Evolutionary conservation across 768 basidiomycete species (phyloP).

Genomic region (Lactarius pseudohatsudake): DNA sequence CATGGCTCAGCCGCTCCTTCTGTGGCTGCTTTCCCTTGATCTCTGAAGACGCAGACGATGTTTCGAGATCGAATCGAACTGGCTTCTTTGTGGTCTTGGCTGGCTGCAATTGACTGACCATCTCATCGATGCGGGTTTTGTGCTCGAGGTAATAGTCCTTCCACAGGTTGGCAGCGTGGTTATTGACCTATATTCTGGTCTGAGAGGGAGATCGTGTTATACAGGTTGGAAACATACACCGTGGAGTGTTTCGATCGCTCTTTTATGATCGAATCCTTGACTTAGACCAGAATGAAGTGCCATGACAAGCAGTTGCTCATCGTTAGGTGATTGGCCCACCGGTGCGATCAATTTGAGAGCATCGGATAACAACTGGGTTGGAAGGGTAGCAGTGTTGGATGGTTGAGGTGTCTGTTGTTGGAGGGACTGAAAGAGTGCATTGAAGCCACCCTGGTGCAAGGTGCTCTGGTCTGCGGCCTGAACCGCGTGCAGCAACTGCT

Average conservation of each 20-base stretch:
- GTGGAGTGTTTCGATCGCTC: constrained; percentile 65
- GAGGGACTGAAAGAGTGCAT: constrained; percentile 11
- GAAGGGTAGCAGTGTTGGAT: background rate
- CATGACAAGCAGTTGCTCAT: constrained; percentile 60
- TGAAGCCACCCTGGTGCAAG: constrained; percentile 5
- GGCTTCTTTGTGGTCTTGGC: constrained; percentile 42
- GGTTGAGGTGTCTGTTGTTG: constrained; percentile 16
- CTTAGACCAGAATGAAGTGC: constrained; percentile 41
- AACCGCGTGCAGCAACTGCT: constrained; percentile 5
- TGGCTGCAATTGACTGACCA: constrained; percentile 29
- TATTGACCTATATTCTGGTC: constrained; percentile 39
- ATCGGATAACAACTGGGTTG: constrained; percentile 25
- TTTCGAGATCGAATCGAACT: constrained; percentile 11
- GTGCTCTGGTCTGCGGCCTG: constrained; percentile 7
- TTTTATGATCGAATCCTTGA: constrained; percentile 54
- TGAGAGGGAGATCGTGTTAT: constrained; percentile 13
- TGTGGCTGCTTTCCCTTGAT: background rate
- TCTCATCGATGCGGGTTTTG: constrained; percentile 55
- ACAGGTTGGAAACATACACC: constrained; percentile 45
- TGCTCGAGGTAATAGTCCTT: constrained; percentile 81
- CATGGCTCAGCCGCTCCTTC: background rate
- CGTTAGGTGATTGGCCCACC: constrained; percentile 47
- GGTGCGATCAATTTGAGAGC: constrained; percentile 46
- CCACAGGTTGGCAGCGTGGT: constrained; percentile 61
- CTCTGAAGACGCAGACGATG: constrained; percentile 2